Percentiles rank a stretch among this genome's conserved stretches.
Evolutionary conservation across 305 asterid species (phyloP).

Genomic region (Fraxinus latifolia): DNA sequence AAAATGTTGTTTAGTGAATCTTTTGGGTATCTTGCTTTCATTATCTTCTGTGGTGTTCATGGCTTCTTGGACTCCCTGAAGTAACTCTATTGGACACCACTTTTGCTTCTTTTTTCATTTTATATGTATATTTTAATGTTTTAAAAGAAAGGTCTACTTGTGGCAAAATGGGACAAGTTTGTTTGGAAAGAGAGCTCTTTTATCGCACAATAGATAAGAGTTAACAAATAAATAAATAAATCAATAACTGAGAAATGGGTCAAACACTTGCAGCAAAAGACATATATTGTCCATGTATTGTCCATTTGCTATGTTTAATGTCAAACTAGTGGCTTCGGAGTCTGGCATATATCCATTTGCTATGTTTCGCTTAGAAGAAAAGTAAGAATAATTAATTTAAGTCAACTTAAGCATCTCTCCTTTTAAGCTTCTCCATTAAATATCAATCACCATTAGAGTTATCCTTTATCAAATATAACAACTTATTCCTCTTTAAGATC

Average conservation of each 20-base stretch:
- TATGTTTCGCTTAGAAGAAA: conserved; percentile 19
- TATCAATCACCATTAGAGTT: background rate
- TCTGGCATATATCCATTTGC: no score
- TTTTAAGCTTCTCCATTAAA: background rate
- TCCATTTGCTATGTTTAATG: background rate
- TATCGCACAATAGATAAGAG: background rate
- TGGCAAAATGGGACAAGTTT: background rate
- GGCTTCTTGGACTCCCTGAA: conserved; percentile 21
- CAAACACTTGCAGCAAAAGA: background rate
- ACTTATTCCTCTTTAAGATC: background rate
- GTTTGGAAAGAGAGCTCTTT: background rate
- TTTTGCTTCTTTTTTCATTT: conserved; percentile 23
- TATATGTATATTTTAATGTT: background rate
- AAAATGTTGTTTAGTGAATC: conserved; percentile 2
- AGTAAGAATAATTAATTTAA: conserved; percentile 15
- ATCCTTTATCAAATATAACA: background rate
- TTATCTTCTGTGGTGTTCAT: conserved; percentile 22
- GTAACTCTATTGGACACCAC: conserved; percentile 24
- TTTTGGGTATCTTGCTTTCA: conserved; percentile 10
- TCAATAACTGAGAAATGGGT: background rate
- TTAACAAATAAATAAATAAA: background rate
- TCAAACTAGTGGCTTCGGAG: no score
- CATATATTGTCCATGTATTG: background rate
- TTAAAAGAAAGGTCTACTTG: background rate
- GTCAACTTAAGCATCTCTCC: conserved; percentile 12